A percentile compares a stretch with the other conserved stretches of the same genome.
Evolutionary conservation across 192 early-diverging fungal species (phyloP).

Genomic region (Hyaloraphidium curvatum): DNA sequence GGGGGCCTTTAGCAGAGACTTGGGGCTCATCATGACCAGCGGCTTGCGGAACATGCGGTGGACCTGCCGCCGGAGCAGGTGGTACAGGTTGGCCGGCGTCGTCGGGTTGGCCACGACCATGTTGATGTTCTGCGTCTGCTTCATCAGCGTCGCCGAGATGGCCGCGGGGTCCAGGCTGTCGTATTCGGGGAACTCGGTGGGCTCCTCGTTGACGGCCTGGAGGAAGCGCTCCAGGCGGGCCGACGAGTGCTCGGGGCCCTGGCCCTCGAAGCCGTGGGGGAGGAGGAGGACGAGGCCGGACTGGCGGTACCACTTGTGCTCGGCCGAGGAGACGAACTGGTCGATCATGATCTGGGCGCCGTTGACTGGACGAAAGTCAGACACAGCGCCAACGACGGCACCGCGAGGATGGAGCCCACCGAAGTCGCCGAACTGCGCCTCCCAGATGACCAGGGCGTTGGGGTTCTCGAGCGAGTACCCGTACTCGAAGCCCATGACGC

Average conservation of each 20-base stretch:
- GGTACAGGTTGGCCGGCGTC: conserved; percentile 98
- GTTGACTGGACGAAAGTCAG: conserved; percentile 30
- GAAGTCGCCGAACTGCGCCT: conserved; percentile 98
- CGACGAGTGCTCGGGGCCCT: conserved; percentile 96
- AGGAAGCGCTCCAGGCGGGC: conserved; percentile 88
- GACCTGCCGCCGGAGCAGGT: conserved; percentile 83
- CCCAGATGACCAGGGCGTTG: conserved; percentile 86
- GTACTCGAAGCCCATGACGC: conserved; percentile 87
- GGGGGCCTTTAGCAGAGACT: conserved; percentile 46
- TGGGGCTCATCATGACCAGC: conserved; percentile 55
- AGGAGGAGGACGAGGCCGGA: conserved; percentile 77
- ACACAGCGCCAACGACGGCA: background rate
- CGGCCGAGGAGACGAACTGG: conserved; percentile 88
- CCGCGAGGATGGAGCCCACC: conserved; percentile 8
- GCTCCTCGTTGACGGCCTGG: conserved; percentile 89
- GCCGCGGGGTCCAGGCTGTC: background rate
- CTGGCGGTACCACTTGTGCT: conserved; percentile 75
- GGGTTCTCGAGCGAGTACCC: conserved; percentile 92
- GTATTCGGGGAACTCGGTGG: conserved; percentile 24
- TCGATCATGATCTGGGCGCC: conserved; percentile 94
- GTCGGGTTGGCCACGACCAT: conserved; percentile 92
- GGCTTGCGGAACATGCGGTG: conserved; percentile 96
- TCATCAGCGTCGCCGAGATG: background rate
- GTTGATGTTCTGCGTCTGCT: conserved; percentile 69
- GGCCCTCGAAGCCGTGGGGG: conserved; percentile 96